Evolutionary conservation across 148 eudicot genomes (phyloP).

Genomic region (Amaranthus cruentus): DNA sequence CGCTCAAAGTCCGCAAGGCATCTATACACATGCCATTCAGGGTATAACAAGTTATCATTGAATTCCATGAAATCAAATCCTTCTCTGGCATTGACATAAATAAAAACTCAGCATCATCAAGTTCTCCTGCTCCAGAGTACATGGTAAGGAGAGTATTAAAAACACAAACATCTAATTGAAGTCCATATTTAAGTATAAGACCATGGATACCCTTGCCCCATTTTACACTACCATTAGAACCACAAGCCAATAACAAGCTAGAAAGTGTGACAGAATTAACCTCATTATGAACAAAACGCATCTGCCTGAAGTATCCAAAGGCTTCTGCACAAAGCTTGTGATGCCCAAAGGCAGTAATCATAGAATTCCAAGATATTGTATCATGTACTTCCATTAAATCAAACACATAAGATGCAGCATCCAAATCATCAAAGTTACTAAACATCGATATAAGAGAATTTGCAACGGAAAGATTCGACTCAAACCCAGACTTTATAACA

Average conservation of each 20-base stretch:
- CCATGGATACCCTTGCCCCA: conserved; percentile 73
- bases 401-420: conserved; percentile 49
- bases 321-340: conserved; percentile 40
- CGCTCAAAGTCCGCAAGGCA: conserved; percentile 36
- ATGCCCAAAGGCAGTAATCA: conserved; percentile 55
- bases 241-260: conserved; percentile 44
- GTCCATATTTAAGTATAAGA: conserved; percentile 48
- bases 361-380: conserved; percentile 75
- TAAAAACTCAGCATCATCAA: conserved; percentile 36
- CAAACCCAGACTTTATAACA: conserved; percentile 54
- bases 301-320: conserved; percentile 44
- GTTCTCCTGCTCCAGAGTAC: conserved; percentile 53
- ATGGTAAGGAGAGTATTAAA: conserved; percentile 66
- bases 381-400: conserved; percentile 57
- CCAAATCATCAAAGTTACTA: conserved; percentile 39
- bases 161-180: conserved; percentile 42
- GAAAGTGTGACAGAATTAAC: conserved; percentile 54
- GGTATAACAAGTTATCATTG: conserved; percentile 59
- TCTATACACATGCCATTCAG: conserved; percentile 41
- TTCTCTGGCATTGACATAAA: conserved; percentile 50
- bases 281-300: conserved; percentile 49
- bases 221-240: conserved; percentile 35
- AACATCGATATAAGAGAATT: conserved; percentile 70
- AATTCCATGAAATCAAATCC: conserved; percentile 74
- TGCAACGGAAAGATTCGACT: conserved; percentile 50